phyloP scores from a whole-genome alignment of 805 yeast genomes.

The Starmerella ratchasimensis region DNA sequence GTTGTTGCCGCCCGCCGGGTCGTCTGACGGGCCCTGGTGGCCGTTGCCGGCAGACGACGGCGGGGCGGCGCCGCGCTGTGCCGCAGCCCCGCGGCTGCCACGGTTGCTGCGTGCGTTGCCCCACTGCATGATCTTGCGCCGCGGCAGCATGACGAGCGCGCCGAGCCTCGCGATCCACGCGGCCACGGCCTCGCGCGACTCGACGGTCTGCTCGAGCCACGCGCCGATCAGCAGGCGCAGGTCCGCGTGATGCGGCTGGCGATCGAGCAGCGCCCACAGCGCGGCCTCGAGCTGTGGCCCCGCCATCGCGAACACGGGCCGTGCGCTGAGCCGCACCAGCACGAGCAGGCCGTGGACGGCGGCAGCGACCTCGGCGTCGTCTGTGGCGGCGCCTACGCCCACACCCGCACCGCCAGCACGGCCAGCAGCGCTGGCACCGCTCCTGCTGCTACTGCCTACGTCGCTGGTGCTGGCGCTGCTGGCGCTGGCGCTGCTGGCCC shows the following conservation, averaged over 20 bases:
- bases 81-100: background rate
- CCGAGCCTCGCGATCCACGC: conserved; percentile 48
- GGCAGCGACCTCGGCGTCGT: conserved; percentile 19
- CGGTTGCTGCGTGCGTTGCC: conserved; percentile 11
- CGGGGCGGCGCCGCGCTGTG: no score
- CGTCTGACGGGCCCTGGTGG: background rate
- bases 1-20: background rate
- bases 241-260: conserved; percentile 32
- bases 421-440: no score
- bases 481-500: background rate
- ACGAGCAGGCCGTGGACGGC: conserved; percentile 48
- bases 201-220: conserved; percentile 45
- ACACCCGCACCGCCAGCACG: conserved; percentile 6
- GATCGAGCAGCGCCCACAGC: conserved; percentile 48
- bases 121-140: no score
- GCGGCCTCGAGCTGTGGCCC: conserved; percentile 36
- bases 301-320: conserved; percentile 30
- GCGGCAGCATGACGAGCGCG: conserved; percentile 26
- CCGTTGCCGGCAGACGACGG: background rate
- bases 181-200: background rate
- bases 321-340: conserved; percentile 41
- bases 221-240: conserved; percentile 36
- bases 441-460: no score
- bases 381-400: conserved; percentile 1
- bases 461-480: no score